Base-by-base conservation (phyloP, 2,329 filamentous ascomycete species). In the Stachybotrys elegans region DNA sequence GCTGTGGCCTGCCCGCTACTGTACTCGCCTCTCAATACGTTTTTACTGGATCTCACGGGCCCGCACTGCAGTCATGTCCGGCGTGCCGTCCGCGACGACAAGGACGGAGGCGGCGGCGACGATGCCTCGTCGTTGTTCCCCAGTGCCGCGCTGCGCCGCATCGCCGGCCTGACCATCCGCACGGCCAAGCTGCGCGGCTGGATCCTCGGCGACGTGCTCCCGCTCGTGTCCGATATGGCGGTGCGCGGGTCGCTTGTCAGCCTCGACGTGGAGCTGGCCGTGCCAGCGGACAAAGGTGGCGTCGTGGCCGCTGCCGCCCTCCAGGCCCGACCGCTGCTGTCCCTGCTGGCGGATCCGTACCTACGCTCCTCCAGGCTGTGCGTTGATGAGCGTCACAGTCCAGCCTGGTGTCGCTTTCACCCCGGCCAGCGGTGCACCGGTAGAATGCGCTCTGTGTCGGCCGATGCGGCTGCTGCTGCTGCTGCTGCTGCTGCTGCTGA, bases 341-440 rank as follows among this genome's bases (percentile, higher is more conserved):
- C 58, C 42, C 54, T 75, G 16, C 52, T 76, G 43, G 56, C 63
- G 34, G 72, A 75, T 45, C 72, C 72, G 39, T 67, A 73, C 38
- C 57, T 76, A 27, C 57, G 68, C 39, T 59, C 49, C 34, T 68
- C 65, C 13, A 57, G 63, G 44, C 51, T 75, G 22, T 57, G 57
- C 50, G 61, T 71, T 31, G 60, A 60, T 43, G 53, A 53, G 17
- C 52, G 51, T 32, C 70, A 72, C 48, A 57, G 58, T 42, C 46
- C 51, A 17, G 54, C 63, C 2, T 72, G 70, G 63, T 73, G 71
- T 46, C 59, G 57, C 19, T 74, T 71, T 47, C 69, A 73, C 37
- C 48, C 48, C 11, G 54, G 51, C 51, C 31, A 34, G n/a, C 11
- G 14, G 9, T 34, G 31, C 31, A 16, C 31, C 31, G 50, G 50